Conservation (phyloP, 768 basidiomycete species). For the Calocera viscosa region DNA sequence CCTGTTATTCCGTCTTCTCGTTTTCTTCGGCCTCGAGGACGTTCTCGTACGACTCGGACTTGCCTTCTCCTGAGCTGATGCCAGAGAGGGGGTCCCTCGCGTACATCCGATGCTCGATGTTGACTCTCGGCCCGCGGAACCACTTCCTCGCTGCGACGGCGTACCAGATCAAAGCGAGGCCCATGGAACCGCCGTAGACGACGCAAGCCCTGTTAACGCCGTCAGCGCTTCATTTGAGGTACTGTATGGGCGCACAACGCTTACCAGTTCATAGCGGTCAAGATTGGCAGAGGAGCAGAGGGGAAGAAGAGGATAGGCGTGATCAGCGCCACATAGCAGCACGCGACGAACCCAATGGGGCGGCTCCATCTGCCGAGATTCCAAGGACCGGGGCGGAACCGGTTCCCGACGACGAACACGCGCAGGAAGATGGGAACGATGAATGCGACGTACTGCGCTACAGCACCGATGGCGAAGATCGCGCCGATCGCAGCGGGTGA, state of each 20-base stretch:
- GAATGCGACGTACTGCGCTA: conserved; percentile 12
- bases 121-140: neutral
- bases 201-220: neutral
- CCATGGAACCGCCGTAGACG: conserved; percentile 1
- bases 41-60: conserved; percentile 1
- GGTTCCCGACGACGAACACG: conserved; percentile 11
- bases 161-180: neutral
- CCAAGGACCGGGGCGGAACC: conserved; percentile 16
- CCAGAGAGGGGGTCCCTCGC: neutral
- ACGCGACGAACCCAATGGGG: conserved; percentile 13
- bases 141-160: neutral
- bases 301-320: conserved; percentile 12
- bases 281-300: neutral
- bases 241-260: neutral
- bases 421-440: conserved; percentile 14
- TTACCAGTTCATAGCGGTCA: conserved; percentile 14
- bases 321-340: conserved; percentile 13
- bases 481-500: conserved; percentile 11
- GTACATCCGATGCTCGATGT: conserved; percentile 6
- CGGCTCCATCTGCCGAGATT: conserved; percentile 13
- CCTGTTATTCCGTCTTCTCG: neutral
- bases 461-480: conserved; percentile 8
- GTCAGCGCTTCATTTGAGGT: neutral
- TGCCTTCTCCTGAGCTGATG: neutral
- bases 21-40: neutral